Conservation (phyloP, 192 early-diverging fungal genomes). For the Dimargaris cristalligena region DNA sequence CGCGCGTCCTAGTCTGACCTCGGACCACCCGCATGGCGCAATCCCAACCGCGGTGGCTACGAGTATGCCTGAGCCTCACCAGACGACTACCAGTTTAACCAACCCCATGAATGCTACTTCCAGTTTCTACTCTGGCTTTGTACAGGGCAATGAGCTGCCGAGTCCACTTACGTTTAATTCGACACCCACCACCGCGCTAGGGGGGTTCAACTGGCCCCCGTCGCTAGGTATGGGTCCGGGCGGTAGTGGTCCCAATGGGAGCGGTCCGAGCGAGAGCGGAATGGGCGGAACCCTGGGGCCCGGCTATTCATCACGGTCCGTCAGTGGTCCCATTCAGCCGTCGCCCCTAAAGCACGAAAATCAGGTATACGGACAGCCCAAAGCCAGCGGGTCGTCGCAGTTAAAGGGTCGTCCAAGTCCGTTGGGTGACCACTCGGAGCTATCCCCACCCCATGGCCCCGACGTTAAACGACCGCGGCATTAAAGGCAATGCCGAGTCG, state of each 20-base stretch:
- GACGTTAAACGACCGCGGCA: too few relatives aligned
- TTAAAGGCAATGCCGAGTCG: too few relatives aligned
- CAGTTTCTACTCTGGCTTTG: conserved; percentile 57
- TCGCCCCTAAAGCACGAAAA: conserved; percentile 26
- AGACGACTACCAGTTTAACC: neutral
- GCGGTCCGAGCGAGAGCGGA: conserved; percentile 1
- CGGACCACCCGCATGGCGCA: neutral
- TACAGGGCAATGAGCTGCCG: conserved; percentile 48
- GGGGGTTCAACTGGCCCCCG: conserved; percentile 58
- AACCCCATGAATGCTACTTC: conserved; percentile 43
- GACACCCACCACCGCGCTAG: conserved; percentile 51
- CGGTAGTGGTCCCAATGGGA: conserved; percentile 1
- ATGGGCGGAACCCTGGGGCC: neutral
- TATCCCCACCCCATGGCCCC: too few relatives aligned
- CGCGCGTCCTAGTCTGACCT: neutral
- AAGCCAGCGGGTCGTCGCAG: conserved; percentile 3
- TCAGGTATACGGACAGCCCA: neutral
- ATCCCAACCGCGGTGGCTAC: too few relatives aligned
- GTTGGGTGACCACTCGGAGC: too few relatives aligned
- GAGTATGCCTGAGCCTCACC: neutral
- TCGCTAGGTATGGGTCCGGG: conserved; percentile 4
- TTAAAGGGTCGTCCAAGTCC: too few relatives aligned
- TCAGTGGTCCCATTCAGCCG: conserved; percentile 21
- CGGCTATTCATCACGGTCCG: neutral
- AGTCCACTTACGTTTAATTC: conserved; percentile 61